Base-by-base conservation (phyloP, 495 filamentous ascomycete genomes). In the Sphaerosporella brunnea region DNA sequence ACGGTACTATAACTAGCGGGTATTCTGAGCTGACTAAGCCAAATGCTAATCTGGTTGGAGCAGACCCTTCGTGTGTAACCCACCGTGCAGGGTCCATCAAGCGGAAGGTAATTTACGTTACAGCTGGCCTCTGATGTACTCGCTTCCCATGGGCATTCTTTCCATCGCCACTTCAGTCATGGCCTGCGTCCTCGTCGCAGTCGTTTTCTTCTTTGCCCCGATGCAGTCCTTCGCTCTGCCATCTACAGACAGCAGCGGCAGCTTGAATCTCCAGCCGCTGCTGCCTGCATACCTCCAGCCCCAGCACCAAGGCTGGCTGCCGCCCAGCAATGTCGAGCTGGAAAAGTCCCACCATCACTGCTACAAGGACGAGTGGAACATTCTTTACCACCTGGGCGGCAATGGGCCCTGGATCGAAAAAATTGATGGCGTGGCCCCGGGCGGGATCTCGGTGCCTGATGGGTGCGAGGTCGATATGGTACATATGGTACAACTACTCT, bases 401-500 rank as follows among this genome's bases (percentile, higher is more conserved):
- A 73, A 73, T 57, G 70, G 74, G 1, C 74, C 74, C 8, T 77
- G 73, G 74, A 62, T 78, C 36, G 65, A 72, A 53, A 75, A 72
- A 47, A 46, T 64, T 13, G 64, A 67, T 43, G 65, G 61, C 20
- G 57, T 64, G 1, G 59, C 64, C 20, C 56, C 63, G 8, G 56
- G 59, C 21, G 67, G 62, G 1, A 65, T 74, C 45, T 63, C 59
- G 8, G 54, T 63, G 13, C 71, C 73, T 1, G 53, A 63, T 25
- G 65, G 66, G 7, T 78, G 74, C 46, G 52, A 50, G 18, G 61
- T 76, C 13, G 67, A 73, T 41, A 74, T 76, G 53, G 65, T 76
- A 35, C 73, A 75, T 64, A 69, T 77, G 72, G 73, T 76, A 62
- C 43, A n/a, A n/a, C n/a, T n/a, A n/a, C n/a, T n/a, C n/a, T n/a